Conservation (phyloP, 2,329 filamentous ascomycete genomes). For the Emergomyces pasteurianus region DNA sequence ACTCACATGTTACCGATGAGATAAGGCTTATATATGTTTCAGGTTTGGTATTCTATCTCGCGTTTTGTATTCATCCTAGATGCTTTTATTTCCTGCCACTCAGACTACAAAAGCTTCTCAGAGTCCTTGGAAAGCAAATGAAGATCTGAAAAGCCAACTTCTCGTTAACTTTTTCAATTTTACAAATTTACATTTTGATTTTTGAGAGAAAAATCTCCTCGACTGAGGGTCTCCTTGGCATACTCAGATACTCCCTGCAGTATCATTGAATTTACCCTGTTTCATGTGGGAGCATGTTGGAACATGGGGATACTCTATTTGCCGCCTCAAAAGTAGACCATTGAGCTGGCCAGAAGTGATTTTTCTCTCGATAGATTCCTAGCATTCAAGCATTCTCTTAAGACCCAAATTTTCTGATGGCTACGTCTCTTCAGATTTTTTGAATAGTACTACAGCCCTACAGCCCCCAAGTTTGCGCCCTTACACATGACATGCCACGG, state of each 20-base stretch:
- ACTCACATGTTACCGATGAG: background rate
- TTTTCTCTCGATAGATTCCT: too few species aligned
- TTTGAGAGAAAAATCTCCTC: background rate
- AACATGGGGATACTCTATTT: too few species aligned
- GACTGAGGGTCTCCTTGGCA: background rate
- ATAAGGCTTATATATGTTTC: background rate
- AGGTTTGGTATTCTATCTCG: background rate
- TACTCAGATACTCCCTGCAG: background rate
- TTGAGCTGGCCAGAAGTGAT: too few species aligned
- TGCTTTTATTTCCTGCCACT: background rate
- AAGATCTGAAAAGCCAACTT: background rate
- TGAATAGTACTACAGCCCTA: background rate
- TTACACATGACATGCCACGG: background rate
- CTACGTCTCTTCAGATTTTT: background rate
- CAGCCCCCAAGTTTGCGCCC: too few species aligned
- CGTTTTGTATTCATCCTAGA: background rate
- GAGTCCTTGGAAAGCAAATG: background rate
- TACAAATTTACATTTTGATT: background rate
- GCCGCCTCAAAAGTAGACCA: too few species aligned
- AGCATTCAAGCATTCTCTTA: background rate
- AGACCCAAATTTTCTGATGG: background rate
- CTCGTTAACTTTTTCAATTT: background rate
- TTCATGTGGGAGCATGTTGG: too few species aligned
- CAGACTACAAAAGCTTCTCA: too few species aligned
- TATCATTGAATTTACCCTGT: background rate